Base-by-base conservation (phyloP, 805 yeast species). In the Kuraishia capsulata region DNA sequence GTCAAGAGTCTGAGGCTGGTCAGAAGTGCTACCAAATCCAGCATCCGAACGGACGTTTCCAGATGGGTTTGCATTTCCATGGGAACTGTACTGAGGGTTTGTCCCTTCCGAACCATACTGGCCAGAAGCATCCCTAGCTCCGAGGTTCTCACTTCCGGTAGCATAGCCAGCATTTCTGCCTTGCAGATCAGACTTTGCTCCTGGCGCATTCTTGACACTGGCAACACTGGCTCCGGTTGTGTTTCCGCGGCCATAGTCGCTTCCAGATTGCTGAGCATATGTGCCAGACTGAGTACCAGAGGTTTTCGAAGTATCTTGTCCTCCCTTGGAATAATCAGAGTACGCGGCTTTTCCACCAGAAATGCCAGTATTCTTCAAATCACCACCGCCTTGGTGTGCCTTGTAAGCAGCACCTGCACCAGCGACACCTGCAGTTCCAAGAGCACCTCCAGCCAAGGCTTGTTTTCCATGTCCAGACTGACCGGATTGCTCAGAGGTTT, bases 351-450 rank as follows among this genome's bases (percentile, higher is more conserved):
- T 30, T 30, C 28, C 21, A 30, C n/a, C 19, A 30, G 24, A 30
- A 25, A 21, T n/a, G 25, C 11, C 24, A 13, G 5, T 11, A 30
- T 21, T 14, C 19, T 36, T 30, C 20, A 16, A 13, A 23, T n/a
- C 4, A n/a, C 14, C 3, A 33, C 24, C 18, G 34, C 10, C 33
- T 14, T 20, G 16, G 28, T 26, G 24, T 20, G 35, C 19, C 37
- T 23, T 19, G 18, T 13, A 10, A 16, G 34, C 33, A n/a, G 38
- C 42, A 8, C 33, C 36, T 20, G 29, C 26, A 13, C 29, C 39
- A 10, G 43, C 37, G 16, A 30, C 36, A 38, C 32, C 29, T 10
- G 25, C 33, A 24, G 25, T 34, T 16, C 36, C 39, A 26, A 34
- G 10, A 24, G 33, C 42, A 10, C 36, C n/a, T 17, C 16, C 35